Percentiles rank a stretch among this genome's conserved stretches.
These are phyloP conservation scores for Malania oleifera DNA, from an alignment of 164 flowering plant species.

Conservation along the genomic window DNA sequence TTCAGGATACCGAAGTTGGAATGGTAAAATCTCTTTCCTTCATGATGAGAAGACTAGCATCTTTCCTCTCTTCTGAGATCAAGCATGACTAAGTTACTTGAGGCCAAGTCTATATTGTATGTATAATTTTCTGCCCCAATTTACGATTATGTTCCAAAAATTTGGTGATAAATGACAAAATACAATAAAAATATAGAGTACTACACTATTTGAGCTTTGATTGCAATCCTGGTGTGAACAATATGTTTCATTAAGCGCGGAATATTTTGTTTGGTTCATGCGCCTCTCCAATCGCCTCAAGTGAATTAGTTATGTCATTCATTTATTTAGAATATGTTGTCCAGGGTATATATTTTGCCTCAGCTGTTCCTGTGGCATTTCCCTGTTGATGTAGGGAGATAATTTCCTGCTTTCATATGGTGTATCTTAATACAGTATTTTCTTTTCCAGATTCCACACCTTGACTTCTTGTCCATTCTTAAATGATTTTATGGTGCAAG, in stretches of 20 bases:
- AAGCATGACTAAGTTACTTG: neutral
- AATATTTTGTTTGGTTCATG: neutral
- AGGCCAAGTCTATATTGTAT: neutral
- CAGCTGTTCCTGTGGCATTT: neutral
- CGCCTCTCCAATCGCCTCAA: neutral
- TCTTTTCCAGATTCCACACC: neutral
- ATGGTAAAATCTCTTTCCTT: conserved; percentile 29
- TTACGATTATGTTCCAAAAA: neutral
- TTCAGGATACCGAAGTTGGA: conserved; percentile 14
- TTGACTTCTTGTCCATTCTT: neutral
- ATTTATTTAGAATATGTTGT: neutral
- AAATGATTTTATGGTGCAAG: neutral
- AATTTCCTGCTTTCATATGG: too few species aligned
- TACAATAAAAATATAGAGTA: neutral
- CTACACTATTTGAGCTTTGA: neutral
- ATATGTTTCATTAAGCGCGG: neutral
- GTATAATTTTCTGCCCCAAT: neutral
- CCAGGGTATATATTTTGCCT: too few species aligned
- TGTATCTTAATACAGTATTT: neutral
- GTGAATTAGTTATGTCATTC: neutral
- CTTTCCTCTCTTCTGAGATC: neutral
- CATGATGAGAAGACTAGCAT: conserved; percentile 1
- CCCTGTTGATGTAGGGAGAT: neutral
- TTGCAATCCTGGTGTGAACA: neutral
- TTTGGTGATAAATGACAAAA: neutral